Base-by-base conservation (phyloP, 2,329 filamentous ascomycete species). In the Arthrobotrys iridis region DNA sequence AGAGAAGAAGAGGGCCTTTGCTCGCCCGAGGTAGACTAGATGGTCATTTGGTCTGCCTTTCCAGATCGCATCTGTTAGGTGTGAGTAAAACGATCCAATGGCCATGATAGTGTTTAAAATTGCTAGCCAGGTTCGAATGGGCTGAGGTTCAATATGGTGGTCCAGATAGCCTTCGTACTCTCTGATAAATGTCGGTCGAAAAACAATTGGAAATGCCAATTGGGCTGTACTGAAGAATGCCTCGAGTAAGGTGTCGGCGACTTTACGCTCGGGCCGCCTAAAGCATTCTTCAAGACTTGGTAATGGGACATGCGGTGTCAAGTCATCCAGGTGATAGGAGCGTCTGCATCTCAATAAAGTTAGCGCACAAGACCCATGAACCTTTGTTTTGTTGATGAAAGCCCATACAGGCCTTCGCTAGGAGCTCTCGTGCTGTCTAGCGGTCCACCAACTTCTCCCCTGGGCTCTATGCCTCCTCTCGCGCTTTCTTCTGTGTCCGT, bases 61-160 rank as follows among this genome's bases (percentile, higher is more conserved):
- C 78, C 78, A 78, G 57, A 75, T 77, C 24, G 77, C 77, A 41
- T 79, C 75, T 41, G 64, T 78, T 24, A 80, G 52, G 10, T 77
- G 72, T 40, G 72, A 64, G 50, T 79, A 78, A 33, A 79, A 63
- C 8, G 76, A 68, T 4, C 77, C 68, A 46, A 79, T 76, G 4
- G 78, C 78, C 35, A 79, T 77, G 13, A 79, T 72, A 11, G 79
- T 62, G 15, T 78, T 79, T 11, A 79, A 37, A 4, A 77, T 37
- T 50, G 77, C 76, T 4, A 79, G 68, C 77, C 77, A 78, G 10
- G 76, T 76, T 18, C 77, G 77, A 45, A 78, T 76, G 35, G 74
- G 78, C 6, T 68, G 72, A 10, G 78, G 78, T 10, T 78, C 72
- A 37, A 77, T 78, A 40, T 67, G 67, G 10, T 59, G 67, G 37